Evolutionary conservation across 108 stramenopile species (phyloP).

Genomic region (Epipyxis sp.): DNA sequence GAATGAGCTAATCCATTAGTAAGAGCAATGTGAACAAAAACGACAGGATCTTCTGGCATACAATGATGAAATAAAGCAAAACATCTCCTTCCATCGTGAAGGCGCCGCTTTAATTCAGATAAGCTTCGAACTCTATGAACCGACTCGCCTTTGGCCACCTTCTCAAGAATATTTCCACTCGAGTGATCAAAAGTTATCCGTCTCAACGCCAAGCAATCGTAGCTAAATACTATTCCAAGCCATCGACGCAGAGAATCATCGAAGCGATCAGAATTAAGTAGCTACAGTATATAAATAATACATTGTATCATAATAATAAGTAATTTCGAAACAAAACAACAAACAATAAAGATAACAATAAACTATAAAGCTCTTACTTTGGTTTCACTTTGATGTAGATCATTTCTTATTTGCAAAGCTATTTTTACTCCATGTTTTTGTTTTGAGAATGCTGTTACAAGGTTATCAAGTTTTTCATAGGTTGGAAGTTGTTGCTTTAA

Average conservation of each 20-base stretch:
- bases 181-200: constrained; percentile 80
- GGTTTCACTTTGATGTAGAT: too few species aligned
- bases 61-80: constrained; percentile 85
- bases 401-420: too few species aligned
- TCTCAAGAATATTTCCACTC: constrained; percentile 77
- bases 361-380: too few species aligned
- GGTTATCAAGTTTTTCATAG: too few species aligned
- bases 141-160: constrained; percentile 76
- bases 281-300: too few species aligned
- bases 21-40: constrained; percentile 82
- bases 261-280: too few species aligned
- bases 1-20: constrained; percentile 57
- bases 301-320: too few species aligned
- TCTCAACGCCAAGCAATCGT: constrained; percentile 47
- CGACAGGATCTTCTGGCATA: constrained; percentile 72
- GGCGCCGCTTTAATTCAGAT: constrained; percentile 69
- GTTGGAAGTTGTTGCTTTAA: too few species aligned
- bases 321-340: too few species aligned
- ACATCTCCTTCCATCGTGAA: constrained; percentile 73
- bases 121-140: constrained; percentile 81
- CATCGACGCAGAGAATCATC: background rate
- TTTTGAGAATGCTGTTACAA: too few species aligned
- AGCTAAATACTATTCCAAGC: background rate
- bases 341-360: too few species aligned
- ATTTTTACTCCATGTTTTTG: too few species aligned